Base-by-base conservation (phyloP, 1,139 yeast genomes). In the Meyerozyma guilliermondii region DNA sequence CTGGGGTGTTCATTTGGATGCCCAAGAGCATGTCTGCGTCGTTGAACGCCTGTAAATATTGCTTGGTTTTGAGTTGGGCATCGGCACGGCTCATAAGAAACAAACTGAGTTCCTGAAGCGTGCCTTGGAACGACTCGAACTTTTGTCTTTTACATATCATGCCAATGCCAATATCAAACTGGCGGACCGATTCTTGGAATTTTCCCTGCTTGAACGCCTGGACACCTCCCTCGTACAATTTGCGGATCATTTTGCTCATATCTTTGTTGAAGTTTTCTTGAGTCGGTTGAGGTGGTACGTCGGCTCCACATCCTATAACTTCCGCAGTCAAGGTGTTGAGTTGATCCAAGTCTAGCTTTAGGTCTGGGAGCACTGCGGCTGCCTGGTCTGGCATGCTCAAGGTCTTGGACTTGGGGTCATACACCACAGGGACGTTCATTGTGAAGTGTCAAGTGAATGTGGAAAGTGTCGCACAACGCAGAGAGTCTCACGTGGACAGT, bases 81-180 rank as follows among this genome's bases (percentile, higher is more conserved):
- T 91, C 98, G 18, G 95, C 81, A 50, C 97, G 76, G 43, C 88
- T 84, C 69, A 82, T 83, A 45, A 91, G 65, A 56, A 88, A 76
- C 54, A 79, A 72, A 39, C 83, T 75, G 43, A 87, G 66, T 59
- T 92, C 98, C 55, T 85, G 91, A 43, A 89, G 65, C 31, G 91
- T 84, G 35, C 83, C 76, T 50, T 80, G 89, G 55, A 89, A 86
- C 9, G 91, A 73, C 60, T 92, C 98, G 76, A 91, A 89, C 54
- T 87, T 83, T 28, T 89, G 81, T 60, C 98, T 78, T 52, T 87
- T 81, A 48, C 78, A 67, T 16, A 91, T 85, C 80, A 89, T 79
- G 44, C 87, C 95, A 37, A 92, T 71, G 1, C 96, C 97, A 46
- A 88, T 69, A 8, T 82, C 63, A 55, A 87, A 80, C 54, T 82